phyloP scores from a whole-genome alignment of 2,329 filamentous ascomycete genomes.

The Aspergillus sp. region DNA sequence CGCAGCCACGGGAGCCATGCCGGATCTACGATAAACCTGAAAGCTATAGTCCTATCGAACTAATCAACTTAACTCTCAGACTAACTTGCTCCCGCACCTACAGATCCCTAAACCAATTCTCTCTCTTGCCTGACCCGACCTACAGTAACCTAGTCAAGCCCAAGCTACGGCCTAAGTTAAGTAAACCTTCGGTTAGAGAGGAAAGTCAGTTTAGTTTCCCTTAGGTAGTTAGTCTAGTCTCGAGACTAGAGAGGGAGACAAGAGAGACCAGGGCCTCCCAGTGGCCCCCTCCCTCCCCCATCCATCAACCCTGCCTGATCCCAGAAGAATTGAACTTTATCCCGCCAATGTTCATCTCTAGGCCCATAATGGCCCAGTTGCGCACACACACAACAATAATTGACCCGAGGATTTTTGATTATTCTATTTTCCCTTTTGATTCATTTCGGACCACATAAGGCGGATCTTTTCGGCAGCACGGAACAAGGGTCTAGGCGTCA shows the following conservation, averaged over 20 bases:
- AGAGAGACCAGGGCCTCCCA: too few species aligned
- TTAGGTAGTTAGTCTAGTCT: too few species aligned
- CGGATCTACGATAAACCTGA: neutral
- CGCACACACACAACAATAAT: neutral
- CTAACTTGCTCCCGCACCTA: neutral
- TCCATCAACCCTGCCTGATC: neutral
- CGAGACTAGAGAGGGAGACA: too few species aligned
- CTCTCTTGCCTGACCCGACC: too few species aligned
- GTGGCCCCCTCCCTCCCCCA: too few species aligned
- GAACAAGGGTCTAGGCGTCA: constrained; percentile 25
- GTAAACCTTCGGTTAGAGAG: too few species aligned
- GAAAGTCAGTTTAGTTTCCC: too few species aligned
- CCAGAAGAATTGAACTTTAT: constrained; percentile 1
- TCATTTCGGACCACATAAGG: constrained; percentile 8
- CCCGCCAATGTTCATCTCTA: neutral
- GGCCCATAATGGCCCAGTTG: too few species aligned
- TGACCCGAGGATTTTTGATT: neutral
- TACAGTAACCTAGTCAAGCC: too few species aligned
- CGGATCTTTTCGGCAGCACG: constrained; percentile 23
- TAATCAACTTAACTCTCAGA: neutral
- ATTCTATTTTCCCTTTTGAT: neutral
- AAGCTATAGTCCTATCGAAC: neutral
- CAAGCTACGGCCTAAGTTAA: too few species aligned
- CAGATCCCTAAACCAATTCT: neutral
- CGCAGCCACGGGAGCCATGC: neutral